Evolutionary conservation across 768 basidiomycete species (phyloP).

Genomic region (Tephrocybe sp.): DNA sequence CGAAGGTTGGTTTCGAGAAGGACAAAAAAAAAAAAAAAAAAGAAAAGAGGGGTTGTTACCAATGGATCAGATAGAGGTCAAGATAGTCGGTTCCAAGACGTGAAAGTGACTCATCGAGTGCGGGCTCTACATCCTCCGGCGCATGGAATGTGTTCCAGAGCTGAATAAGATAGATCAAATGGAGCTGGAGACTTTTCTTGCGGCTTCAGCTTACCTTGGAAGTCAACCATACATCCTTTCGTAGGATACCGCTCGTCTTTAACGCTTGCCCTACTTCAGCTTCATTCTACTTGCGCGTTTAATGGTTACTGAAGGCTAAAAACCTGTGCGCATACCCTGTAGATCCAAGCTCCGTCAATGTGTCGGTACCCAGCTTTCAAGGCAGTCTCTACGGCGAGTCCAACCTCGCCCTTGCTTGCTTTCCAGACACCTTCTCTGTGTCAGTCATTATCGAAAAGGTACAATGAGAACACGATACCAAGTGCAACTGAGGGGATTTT

Average conservation of each 20-base stretch:
- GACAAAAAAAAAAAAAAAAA: no score
- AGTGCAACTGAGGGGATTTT: conserved; percentile 67
- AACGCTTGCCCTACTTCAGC: conserved; percentile 65
- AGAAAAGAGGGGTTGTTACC: conserved; percentile 38
- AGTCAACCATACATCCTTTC: conserved; percentile 68
- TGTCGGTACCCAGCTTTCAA: conserved; percentile 64
- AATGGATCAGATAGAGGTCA: conserved; percentile 77
- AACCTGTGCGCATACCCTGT: conserved; percentile 42
- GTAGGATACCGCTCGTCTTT: conserved; percentile 53
- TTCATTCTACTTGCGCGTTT: conserved; percentile 49
- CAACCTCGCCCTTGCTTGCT: conserved; percentile 55
- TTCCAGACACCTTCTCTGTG: conserved; percentile 56
- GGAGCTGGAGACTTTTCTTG: not conserved
- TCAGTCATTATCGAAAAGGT: not conserved
- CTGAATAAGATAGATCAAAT: conserved; percentile 22
- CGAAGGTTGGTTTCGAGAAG: not conserved
- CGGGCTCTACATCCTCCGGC: conserved; percentile 67
- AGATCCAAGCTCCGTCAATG: conserved; percentile 74
- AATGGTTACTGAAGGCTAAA: not conserved
- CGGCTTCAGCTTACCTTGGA: conserved; percentile 37
- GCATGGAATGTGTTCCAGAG: conserved; percentile 79
- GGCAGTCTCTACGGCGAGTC: conserved; percentile 57
- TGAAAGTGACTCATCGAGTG: conserved; percentile 48
- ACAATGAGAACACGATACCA: conserved; percentile 30
- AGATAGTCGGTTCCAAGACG: conserved; percentile 11